A percentile compares a stretch with the other conserved stretches of the same genome.
phyloP scores from a whole-genome alignment of 495 filamentous ascomycete genomes.

The Neurospora tetrasperma region DNA sequence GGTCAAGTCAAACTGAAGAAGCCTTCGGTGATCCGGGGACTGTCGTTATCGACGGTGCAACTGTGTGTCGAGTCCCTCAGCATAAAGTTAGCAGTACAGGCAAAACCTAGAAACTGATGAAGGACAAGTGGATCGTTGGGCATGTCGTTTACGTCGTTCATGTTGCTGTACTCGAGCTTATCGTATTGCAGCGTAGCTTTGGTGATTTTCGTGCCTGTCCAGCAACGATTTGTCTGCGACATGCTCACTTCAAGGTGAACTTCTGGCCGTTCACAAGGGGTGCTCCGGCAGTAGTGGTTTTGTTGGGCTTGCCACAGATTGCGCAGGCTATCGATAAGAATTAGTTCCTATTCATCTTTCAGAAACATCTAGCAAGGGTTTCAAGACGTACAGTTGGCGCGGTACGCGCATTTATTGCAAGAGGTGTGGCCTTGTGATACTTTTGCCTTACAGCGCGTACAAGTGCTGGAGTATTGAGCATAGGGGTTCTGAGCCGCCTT shows the following conservation, averaged over 20 bases:
- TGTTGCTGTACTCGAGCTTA: background rate
- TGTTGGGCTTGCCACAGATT: conserved; percentile 55
- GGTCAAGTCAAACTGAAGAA: background rate
- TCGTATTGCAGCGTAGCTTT: background rate
- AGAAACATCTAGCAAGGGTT: background rate
- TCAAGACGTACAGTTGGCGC: conserved; percentile 43
- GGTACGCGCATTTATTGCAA: conserved; percentile 60
- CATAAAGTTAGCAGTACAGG: background rate
- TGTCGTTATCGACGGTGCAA: background rate
- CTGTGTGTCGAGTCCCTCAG: background rate
- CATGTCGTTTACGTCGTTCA: background rate
- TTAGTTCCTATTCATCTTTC: conserved; percentile 10
- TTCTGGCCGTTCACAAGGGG: conserved; percentile 54
- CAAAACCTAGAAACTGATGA: background rate
- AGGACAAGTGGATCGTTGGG: background rate
- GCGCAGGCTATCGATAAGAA: conserved; percentile 41
- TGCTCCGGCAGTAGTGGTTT: conserved; percentile 34
- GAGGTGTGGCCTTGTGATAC: conserved; percentile 50
- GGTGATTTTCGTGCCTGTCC: background rate
- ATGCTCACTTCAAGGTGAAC: conserved; percentile 50
- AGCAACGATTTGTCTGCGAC: background rate
- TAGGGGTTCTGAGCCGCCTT: conserved; percentile 61
- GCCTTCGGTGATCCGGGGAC: background rate
- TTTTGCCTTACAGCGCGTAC: conserved; percentile 54
- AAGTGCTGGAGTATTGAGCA: conserved; percentile 52